Percentiles rank a stretch among this genome's conserved stretches.
Conservation (phyloP, 495 filamentous ascomycete species). For the Hyaloscypha finlandica region DNA sequence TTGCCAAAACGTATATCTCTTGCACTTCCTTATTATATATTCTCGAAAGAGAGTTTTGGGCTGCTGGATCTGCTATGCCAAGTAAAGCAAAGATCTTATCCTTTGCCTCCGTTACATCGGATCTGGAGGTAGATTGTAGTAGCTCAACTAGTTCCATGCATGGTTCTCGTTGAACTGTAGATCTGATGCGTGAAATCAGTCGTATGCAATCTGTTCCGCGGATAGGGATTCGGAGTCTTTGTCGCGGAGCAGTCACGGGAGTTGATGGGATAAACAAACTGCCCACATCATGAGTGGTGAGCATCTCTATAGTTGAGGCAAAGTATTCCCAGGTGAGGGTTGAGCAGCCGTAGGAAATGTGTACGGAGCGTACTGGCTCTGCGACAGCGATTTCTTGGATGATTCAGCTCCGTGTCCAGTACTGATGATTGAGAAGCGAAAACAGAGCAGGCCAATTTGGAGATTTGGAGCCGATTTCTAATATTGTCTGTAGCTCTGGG, state of each 20-base stretch:
- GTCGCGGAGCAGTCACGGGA: not conserved
- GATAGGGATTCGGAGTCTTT: not conserved
- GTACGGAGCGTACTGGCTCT: not conserved
- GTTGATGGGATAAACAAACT: not conserved
- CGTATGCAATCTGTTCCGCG: not conserved
- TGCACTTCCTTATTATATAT: not conserved
- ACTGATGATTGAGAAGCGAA: not conserved
- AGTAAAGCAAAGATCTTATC: not conserved
- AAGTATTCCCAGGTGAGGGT: not conserved
- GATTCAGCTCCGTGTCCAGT: slow-evolving; percentile 4
- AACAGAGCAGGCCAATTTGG: not conserved
- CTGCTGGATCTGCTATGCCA: not conserved
- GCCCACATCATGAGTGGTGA: not conserved
- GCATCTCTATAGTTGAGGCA: slow-evolving; percentile 3
- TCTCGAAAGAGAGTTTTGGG: not conserved
- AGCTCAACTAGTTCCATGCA: too few species aligned
- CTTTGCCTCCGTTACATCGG: not conserved
- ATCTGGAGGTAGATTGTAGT: too few species aligned
- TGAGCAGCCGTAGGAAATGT: not conserved
- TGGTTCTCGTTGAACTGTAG: too few species aligned
- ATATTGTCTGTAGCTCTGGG: slow-evolving; percentile 1
- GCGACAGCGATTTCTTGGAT: slow-evolving; percentile 12
- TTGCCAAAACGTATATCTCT: not conserved
- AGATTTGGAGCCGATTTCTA: not conserved
- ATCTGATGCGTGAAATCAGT: too few species aligned